These are phyloP conservation scores for Pseudocercospora musae DNA, from an alignment of 2,329 filamentous ascomycete species.

Conservation along the genomic window DNA sequence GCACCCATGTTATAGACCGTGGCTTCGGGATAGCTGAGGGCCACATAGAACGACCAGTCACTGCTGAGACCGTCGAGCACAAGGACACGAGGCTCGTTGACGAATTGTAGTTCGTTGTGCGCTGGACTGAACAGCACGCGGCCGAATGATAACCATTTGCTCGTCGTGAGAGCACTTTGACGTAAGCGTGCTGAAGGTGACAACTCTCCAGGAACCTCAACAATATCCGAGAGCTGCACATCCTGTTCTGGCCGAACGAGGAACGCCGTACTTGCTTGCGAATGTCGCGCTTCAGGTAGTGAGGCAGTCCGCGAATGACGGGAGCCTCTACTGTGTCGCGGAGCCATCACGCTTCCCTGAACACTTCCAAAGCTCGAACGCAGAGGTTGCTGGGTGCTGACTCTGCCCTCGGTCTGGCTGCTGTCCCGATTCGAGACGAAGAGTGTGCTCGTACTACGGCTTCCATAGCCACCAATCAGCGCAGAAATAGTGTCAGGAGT, in stretches of 20 bases:
- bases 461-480: slow-evolving; percentile 51
- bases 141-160: slow-evolving; percentile 83
- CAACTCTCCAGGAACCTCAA: slow-evolving; percentile 33
- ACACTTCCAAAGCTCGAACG: slow-evolving; percentile 8
- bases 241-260: slow-evolving; percentile 44
- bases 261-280: slow-evolving; percentile 19
- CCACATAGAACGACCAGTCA: slow-evolving; percentile 84
- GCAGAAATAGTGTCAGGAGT: slow-evolving; percentile 55
- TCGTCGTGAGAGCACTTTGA: slow-evolving; percentile 77
- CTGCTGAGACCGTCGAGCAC: slow-evolving; percentile 84
- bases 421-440: slow-evolving; percentile 19
- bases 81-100: slow-evolving; percentile 62
- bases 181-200: slow-evolving; percentile 52
- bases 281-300: slow-evolving; percentile 26
- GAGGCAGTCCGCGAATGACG: slow-evolving; percentile 31
- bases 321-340: slow-evolving; percentile 29
- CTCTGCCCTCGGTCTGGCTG: slow-evolving; percentile 4
- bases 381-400: slow-evolving; percentile 7
- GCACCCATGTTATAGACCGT: slow-evolving; percentile 64
- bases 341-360: slow-evolving; percentile 24
- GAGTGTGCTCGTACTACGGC: slow-evolving; percentile 37
- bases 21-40: slow-evolving; percentile 71
- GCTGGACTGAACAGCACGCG: slow-evolving; percentile 79
- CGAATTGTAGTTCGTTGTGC: slow-evolving; percentile 63
- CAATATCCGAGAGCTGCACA: slow-evolving; percentile 54